Conservation (phyloP, 2,329 filamentous ascomycete species). For the Tothia fuscella region DNA sequence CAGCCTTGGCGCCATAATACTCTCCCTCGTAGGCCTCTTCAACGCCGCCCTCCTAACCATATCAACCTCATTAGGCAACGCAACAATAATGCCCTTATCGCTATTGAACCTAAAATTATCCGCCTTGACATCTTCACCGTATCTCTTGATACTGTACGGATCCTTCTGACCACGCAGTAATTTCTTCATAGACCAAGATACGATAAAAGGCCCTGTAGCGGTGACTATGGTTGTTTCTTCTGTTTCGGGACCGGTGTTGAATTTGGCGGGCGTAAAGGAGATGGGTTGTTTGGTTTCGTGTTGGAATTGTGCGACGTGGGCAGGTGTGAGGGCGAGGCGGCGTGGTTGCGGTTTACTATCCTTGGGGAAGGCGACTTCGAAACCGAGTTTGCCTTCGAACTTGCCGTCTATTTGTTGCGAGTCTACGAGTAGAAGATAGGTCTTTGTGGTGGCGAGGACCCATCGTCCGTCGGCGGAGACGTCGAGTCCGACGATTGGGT, state of each 20-base stretch:
- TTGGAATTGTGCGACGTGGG: slow-evolving; percentile 93
- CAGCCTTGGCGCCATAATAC: slow-evolving; percentile 57
- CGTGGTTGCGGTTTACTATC: slow-evolving; percentile 89
- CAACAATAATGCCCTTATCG: slow-evolving; percentile 97
- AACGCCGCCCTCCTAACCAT: slow-evolving; percentile 85
- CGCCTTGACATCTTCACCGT: slow-evolving; percentile 88
- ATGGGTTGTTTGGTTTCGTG: slow-evolving; percentile 85
- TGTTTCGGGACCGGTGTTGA: slow-evolving; percentile 75
- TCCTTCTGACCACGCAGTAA: slow-evolving; percentile 69
- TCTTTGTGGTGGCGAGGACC: slow-evolving; percentile 87
- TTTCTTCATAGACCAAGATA: slow-evolving; percentile 94
- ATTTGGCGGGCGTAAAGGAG: slow-evolving; percentile 80
- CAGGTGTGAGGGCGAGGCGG: slow-evolving; percentile 75
- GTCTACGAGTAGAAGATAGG: slow-evolving; percentile 89
- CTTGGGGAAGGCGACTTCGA: slow-evolving; percentile 85
- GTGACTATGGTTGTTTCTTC: slow-evolving; percentile 93
- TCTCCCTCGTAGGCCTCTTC: slow-evolving; percentile 82
- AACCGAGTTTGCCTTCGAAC: slow-evolving; percentile 95
- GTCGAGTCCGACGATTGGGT: slow-evolving; percentile 88
- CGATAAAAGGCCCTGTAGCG: slow-evolving; percentile 88
- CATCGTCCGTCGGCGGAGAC: slow-evolving; percentile 92
- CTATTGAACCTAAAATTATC: slow-evolving; percentile 97
- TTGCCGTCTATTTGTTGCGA: slow-evolving; percentile 83
- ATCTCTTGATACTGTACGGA: slow-evolving; percentile 93
- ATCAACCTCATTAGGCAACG: slow-evolving; percentile 91